A percentile compares a stretch with the other conserved stretches of the same genome.
These are phyloP conservation scores for Smallanthus sonchifolius DNA, from an alignment of 129 eudicot species.

Conservation along the genomic window DNA sequence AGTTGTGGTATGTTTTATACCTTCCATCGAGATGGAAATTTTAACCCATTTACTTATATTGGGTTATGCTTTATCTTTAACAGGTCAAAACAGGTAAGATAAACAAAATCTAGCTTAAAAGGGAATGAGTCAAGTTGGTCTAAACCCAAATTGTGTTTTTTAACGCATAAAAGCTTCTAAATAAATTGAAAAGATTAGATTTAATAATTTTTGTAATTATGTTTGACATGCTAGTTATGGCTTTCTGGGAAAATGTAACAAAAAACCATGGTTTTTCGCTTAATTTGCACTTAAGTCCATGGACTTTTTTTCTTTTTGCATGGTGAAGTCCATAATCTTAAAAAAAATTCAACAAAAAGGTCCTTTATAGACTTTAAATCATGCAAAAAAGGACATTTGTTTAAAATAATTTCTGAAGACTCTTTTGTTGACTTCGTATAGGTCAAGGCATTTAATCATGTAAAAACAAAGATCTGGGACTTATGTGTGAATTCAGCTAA, in stretches of 20 bases:
- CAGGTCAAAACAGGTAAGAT: neutral
- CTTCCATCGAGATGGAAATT: neutral
- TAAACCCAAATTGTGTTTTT: neutral
- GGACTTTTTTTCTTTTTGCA: neutral
- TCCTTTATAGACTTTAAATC: neutral
- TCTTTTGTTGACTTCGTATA: neutral
- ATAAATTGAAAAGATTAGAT: neutral
- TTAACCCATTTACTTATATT: neutral
- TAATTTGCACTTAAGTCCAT: neutral
- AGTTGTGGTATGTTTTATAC: constrained; percentile 43
- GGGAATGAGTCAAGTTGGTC: neutral
- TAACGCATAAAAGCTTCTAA: constrained; percentile 7
- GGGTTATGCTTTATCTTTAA: neutral
- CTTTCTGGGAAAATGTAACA: neutral
- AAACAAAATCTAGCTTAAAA: neutral
- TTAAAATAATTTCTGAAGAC: neutral
- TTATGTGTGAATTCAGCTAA: neutral
- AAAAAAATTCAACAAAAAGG: neutral
- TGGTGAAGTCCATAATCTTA: neutral
- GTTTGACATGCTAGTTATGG: neutral
- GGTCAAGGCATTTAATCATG: neutral
- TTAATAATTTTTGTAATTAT: neutral
- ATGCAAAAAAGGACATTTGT: neutral
- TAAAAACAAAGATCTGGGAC: neutral
- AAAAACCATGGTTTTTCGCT: neutral